Evolutionary conservation across 2,329 filamentous ascomycete species (phyloP).

Genomic region (Nemania sp.): DNA sequence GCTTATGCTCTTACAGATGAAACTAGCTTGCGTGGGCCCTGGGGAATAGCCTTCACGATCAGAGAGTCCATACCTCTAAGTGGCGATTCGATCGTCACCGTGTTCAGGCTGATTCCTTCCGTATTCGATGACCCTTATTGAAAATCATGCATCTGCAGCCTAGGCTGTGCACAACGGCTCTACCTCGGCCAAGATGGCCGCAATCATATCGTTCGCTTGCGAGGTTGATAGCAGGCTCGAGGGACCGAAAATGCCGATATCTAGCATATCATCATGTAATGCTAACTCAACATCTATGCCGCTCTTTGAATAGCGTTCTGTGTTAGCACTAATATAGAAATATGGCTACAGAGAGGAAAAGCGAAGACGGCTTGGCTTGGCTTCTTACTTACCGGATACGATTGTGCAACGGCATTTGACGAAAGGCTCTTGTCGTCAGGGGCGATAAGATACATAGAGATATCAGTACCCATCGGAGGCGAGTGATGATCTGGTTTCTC

Average conservation of each 20-base stretch:
- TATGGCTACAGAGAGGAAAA: no score
- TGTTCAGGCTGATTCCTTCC: neutral
- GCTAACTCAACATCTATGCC: conserved; percentile 38
- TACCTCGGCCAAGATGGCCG: conserved; percentile 26
- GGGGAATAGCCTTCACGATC: no score
- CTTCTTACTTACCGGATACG: conserved; percentile 26
- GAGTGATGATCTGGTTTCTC: conserved; percentile 8
- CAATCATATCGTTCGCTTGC: conserved; percentile 26
- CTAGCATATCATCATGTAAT: conserved; percentile 29
- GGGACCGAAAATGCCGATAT: conserved; percentile 37
- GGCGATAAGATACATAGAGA: conserved; percentile 12
- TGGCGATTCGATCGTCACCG: no score
- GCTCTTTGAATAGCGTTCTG: conserved; percentile 27
- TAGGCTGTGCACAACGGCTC: conserved; percentile 9
- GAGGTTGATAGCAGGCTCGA: conserved; percentile 22
- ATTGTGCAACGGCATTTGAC: conserved; percentile 9
- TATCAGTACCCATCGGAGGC: neutral
- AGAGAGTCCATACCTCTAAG: no score
- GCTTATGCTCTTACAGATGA: no score
- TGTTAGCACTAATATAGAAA: conserved; percentile 10
- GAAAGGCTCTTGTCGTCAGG: conserved; percentile 20
- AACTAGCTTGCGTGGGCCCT: no score
- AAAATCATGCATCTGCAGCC: neutral
- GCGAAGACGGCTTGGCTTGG: no score
- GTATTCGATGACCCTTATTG: neutral